Percentiles rank a stretch among this genome's conserved stretches.
Conservation (phyloP, 2,329 filamentous ascomycete species). For the Colletotrichum tabaci region DNA sequence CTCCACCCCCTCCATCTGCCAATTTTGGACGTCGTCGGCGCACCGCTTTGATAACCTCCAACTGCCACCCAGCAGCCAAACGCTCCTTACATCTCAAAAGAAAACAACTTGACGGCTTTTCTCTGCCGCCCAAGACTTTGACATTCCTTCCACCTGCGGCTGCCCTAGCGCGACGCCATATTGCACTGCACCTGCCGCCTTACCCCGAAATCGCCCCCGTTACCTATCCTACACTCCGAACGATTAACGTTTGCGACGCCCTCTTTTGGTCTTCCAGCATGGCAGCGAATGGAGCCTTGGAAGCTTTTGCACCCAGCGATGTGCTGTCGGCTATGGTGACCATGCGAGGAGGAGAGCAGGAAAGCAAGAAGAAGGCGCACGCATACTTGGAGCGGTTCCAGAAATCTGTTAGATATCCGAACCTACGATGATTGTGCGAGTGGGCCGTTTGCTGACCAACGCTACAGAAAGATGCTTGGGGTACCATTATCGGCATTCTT, state of each 20-base stretch:
- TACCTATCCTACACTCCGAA: slow-evolving; percentile 9
- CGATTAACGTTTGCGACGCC: slow-evolving; percentile 7
- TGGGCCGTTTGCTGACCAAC: slow-evolving; percentile 5
- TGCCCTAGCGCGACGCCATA: slow-evolving; percentile 22
- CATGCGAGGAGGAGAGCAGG: slow-evolving; percentile 88
- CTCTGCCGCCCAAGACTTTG: not conserved
- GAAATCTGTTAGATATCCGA: slow-evolving; percentile 84
- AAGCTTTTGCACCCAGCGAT: slow-evolving; percentile 80
- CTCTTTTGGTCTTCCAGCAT: slow-evolving; percentile 62
- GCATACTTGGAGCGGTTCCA: slow-evolving; percentile 95
- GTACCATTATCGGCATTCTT: slow-evolving; percentile 86
- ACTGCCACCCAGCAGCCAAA: slow-evolving; percentile 33
- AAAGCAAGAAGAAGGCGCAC: slow-evolving; percentile 90
- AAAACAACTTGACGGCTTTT: not conserved
- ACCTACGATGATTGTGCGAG: slow-evolving; percentile 26
- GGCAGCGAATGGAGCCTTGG: slow-evolving; percentile 76
- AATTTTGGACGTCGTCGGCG: slow-evolving; percentile 35
- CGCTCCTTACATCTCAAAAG: slow-evolving; percentile 30
- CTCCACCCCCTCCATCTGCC: slow-evolving; percentile 37
- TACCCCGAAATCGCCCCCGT: slow-evolving; percentile 17
- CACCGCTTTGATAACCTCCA: slow-evolving; percentile 35
- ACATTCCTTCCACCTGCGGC: slow-evolving; percentile 18
- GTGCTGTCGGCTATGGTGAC: slow-evolving; percentile 91
- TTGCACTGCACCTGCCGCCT: slow-evolving; percentile 26
- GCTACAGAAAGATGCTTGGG: slow-evolving; percentile 90